phyloP scores from a whole-genome alignment of 495 filamentous ascomycete genomes.

The Evernia prunastri region DNA sequence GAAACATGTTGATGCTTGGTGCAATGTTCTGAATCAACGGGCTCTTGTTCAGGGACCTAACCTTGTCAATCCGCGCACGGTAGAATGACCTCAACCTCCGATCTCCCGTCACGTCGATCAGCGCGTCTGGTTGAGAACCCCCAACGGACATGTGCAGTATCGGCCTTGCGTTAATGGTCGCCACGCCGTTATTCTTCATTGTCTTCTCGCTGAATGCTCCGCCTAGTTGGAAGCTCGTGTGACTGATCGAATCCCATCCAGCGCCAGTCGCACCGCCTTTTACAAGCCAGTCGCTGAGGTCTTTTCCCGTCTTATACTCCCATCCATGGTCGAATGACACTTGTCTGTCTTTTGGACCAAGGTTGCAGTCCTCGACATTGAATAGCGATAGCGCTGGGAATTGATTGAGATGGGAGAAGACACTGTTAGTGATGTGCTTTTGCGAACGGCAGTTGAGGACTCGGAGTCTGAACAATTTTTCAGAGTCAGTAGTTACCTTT shows the following conservation, averaged over 20 bases:
- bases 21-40: not conserved
- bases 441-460: slow-evolving; percentile 24
- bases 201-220: slow-evolving; percentile 7
- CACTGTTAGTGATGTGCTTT: slow-evolving; percentile 20
- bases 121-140: not conserved
- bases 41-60: not conserved
- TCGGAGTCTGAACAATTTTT: too few relatives aligned
- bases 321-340: slow-evolving; percentile 15
- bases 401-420: slow-evolving; percentile 23
- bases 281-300: slow-evolving; percentile 9
- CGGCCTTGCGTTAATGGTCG: slow-evolving; percentile 12
- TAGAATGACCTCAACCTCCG: not conserved
- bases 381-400: slow-evolving; percentile 27
- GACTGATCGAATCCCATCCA: slow-evolving; percentile 16
- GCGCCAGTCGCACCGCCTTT: slow-evolving; percentile 3
- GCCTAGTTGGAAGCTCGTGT: slow-evolving; percentile 13
- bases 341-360: slow-evolving; percentile 9
- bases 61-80: not conserved
- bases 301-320: slow-evolving; percentile 13
- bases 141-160: slow-evolving; percentile 19
- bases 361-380: slow-evolving; percentile 18
- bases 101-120: slow-evolving; percentile 5
- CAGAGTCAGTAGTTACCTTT: too few relatives aligned
- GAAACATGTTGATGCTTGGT: not conserved
- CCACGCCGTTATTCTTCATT: slow-evolving; percentile 5